Evolutionary conservation across 176 grass and related monocot species (phyloP), one percentile per base, ranked within the genome.

Genomic region (Phyllostachys edulis): DNA sequence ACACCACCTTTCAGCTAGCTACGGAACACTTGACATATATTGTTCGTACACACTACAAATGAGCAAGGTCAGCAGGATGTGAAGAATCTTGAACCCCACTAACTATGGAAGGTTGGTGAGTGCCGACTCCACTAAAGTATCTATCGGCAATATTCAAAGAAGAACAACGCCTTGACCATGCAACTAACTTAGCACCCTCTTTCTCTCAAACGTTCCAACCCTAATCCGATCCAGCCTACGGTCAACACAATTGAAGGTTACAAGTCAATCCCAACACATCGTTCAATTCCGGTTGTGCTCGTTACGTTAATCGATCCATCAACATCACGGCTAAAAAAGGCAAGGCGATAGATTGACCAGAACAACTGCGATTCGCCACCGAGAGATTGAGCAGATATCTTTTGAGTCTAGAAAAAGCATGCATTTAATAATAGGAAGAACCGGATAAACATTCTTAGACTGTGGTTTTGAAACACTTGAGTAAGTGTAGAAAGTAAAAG

Each of bases 121-220:
- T 70, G 54, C 32, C 46, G 8, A 55, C 29, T 63, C 79, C 39
- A 69, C 29, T 72, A 23, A 73, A 73, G 47, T 42, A 44, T 7
- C 77, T 73, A 55, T 54, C 50, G 76, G 37, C 15, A 21, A 16
- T 12, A 21, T 36, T 17, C 32, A n/a, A n/a, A 9, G 34, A 34
- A 38, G 36, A 57, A 69, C 49, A 64, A 27, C 63, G 32, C 11
- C 47, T n/a, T n/a, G n/a, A 15, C 57, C 82, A 78, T 70, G 83
- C 32, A 41, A 69, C 67, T 55, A 56, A 42, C 18, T 23, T 57
- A 10, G 47, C 18, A 12, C 11, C 6, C 66, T 36, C 41, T 42
- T 42, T 26, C n/a, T 54, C 80, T 44, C 21, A 77, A 44, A 78
- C 23, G 36, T 88, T 88, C 86, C 73, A 83, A 71, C 64, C 52